Conservation (phyloP, 176 grass and related monocot species). For the Oryza longistaminata region DNA sequence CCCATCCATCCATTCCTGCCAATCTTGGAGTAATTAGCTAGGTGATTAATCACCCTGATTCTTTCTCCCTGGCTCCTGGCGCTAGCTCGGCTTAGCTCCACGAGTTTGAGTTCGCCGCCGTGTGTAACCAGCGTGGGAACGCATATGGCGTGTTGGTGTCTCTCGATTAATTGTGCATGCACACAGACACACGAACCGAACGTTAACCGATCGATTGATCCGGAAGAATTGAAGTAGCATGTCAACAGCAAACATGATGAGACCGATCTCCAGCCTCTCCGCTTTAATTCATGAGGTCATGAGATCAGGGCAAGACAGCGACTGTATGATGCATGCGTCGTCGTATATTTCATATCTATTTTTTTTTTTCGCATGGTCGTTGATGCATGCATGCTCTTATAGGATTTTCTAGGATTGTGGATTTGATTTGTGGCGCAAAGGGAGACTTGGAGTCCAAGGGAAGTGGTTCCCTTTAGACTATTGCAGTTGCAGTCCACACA, state of each 20-base stretch:
- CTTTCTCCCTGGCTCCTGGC: background rate
- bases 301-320: background rate
- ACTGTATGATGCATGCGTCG: background rate
- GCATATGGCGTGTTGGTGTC: background rate
- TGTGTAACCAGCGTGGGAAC: background rate
- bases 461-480: background rate
- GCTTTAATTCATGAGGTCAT: background rate
- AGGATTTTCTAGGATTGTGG: background rate
- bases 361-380: background rate
- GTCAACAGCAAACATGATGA: background rate
- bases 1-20: background rate
- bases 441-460: conserved; percentile 15
- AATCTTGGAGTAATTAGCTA: background rate
- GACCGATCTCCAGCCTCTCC: background rate
- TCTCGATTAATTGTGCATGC: background rate
- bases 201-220: background rate
- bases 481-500: background rate
- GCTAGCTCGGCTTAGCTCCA: background rate
- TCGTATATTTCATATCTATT: background rate
- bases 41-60: background rate
- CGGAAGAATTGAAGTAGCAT: background rate
- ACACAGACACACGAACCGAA: background rate
- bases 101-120: background rate
- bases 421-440: background rate
- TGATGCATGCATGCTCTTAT: background rate